phyloP scores from a whole-genome alignment of 192 early-diverging fungal genomes.

The Gamsiella multidivaricata region DNA sequence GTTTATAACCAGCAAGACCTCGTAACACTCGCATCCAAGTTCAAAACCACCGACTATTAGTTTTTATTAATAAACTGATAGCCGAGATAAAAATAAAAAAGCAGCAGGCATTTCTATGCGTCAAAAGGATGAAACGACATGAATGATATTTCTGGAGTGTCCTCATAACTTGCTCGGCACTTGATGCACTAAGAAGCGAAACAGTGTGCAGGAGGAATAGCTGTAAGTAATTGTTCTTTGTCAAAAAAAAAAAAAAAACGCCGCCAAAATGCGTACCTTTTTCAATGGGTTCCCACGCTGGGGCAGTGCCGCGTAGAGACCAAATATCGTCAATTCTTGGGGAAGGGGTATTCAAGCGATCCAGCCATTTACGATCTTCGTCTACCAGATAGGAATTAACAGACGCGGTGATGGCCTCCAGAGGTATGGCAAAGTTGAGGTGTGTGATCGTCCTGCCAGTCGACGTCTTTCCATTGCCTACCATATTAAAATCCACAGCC shows the following conservation, averaged over 20 bases:
- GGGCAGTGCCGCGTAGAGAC: slow-evolving; percentile 40
- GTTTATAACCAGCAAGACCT: slow-evolving; percentile 32
- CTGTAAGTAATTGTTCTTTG: too few species aligned
- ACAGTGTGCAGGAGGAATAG: too few species aligned
- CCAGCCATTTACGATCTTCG: slow-evolving; percentile 46
- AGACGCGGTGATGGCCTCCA: slow-evolving; percentile 31
- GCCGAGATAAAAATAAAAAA: not conserved
- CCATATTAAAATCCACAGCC: too few species aligned
- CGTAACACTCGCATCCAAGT: slow-evolving; percentile 29
- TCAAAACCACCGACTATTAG: slow-evolving; percentile 26
- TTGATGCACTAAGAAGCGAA: too few species aligned
- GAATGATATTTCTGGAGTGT: too few species aligned
- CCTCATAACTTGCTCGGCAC: too few species aligned
- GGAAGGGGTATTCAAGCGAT: slow-evolving; percentile 29
- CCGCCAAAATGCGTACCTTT: slow-evolving; percentile 19
- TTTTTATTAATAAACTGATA: not conserved
- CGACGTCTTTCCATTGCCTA: slow-evolving; percentile 51
- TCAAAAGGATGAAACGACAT: too few species aligned
- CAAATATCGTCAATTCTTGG: slow-evolving; percentile 42
- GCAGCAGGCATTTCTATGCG: not conserved
- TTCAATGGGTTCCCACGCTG: slow-evolving; percentile 43
- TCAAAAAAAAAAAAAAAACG: not conserved
- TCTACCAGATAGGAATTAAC: slow-evolving; percentile 42
- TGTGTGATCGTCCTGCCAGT: slow-evolving; percentile 54
- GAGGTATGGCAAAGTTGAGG: slow-evolving; percentile 55